Evolutionary conservation across 225 moss, liverwort and hornwort species (phyloP).

Genomic region (Anthoceros angustus): DNA sequence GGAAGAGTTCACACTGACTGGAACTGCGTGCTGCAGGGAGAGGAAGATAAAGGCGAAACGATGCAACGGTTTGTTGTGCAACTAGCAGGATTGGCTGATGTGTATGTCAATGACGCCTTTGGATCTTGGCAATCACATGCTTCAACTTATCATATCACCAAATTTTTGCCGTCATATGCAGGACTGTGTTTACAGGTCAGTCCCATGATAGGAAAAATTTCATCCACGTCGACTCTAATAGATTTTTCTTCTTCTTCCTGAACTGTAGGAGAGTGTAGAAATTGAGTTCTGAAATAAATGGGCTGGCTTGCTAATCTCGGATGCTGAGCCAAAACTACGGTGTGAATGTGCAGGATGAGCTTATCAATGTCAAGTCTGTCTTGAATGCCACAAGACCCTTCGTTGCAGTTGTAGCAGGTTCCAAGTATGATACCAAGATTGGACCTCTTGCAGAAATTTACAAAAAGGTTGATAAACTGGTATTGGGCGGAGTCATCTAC

Average conservation of each 20-base stretch:
- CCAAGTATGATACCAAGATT: constrained; percentile 91
- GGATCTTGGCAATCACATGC: constrained; percentile 87
- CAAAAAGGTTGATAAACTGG: constrained; percentile 48
- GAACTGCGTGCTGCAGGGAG: constrained; percentile 27
- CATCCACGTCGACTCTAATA: not conserved
- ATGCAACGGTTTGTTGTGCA: constrained; percentile 87
- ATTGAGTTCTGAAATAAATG: not conserved
- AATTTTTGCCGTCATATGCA: constrained; percentile 72
- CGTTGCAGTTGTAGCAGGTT: constrained; percentile 68
- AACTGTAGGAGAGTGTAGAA: not conserved
- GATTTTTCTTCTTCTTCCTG: not conserved
- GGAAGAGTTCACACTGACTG: not conserved
- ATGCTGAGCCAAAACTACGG: not conserved
- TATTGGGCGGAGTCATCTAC: constrained; percentile 77
- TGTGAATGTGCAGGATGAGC: constrained; percentile 36
- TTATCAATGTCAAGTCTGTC: constrained; percentile 59
- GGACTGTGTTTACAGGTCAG: constrained; percentile 84
- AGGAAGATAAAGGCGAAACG: constrained; percentile 60
- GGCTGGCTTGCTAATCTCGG: too few species aligned
- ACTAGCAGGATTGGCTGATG: constrained; percentile 84
- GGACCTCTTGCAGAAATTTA: constrained; percentile 74
- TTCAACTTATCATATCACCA: constrained; percentile 76
- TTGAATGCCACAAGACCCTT: constrained; percentile 59
- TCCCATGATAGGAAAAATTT: not conserved
- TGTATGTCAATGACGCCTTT: constrained; percentile 86